These are phyloP conservation scores for Fusarium continuum DNA, from an alignment of 2,329 filamentous ascomycete genomes.

Conservation along the genomic window DNA sequence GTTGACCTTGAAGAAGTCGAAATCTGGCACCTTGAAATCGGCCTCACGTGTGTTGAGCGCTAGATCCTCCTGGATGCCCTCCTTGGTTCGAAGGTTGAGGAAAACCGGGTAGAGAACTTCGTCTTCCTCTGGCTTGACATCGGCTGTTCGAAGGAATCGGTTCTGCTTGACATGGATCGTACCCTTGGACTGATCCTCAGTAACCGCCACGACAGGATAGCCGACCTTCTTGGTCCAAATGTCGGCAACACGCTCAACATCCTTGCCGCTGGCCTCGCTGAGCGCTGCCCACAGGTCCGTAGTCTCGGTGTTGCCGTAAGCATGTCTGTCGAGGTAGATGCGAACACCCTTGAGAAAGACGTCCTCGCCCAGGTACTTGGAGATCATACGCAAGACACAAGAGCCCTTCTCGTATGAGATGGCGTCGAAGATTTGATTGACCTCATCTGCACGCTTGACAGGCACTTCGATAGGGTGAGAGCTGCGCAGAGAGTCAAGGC, in stretches of 20 bases:
- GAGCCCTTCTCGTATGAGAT: constrained; percentile 98
- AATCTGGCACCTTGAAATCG: constrained; percentile 78
- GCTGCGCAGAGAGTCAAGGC: constrained; percentile 89
- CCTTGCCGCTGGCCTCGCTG: constrained; percentile 88
- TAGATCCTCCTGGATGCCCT: constrained; percentile 81
- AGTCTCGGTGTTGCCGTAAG: constrained; percentile 94
- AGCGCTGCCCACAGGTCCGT: constrained; percentile 90
- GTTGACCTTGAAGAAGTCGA: constrained; percentile 96
- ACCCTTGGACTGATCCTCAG: constrained; percentile 68
- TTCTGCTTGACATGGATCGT: constrained; percentile 92
- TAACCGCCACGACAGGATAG: constrained; percentile 89
- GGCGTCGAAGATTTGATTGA: constrained; percentile 98
- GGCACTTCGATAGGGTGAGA: constrained; percentile 97
- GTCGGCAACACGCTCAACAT: constrained; percentile 88
- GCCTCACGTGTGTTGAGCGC: constrained; percentile 71
- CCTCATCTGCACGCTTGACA: constrained; percentile 92
- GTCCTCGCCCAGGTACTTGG: constrained; percentile 92
- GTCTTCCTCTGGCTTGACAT: constrained; percentile 94
- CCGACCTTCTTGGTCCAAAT: constrained; percentile 98
- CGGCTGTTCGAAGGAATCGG: constrained; percentile 89
- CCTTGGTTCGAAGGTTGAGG: constrained; percentile 82
- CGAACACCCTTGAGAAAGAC: constrained; percentile 91
- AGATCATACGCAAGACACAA: constrained; percentile 96
- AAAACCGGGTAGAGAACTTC: constrained; percentile 89
- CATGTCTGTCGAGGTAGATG: constrained; percentile 92